phyloP scores from a whole-genome alignment of 2,329 filamentous ascomycete genomes.

The Rhinocladiella similis region DNA sequence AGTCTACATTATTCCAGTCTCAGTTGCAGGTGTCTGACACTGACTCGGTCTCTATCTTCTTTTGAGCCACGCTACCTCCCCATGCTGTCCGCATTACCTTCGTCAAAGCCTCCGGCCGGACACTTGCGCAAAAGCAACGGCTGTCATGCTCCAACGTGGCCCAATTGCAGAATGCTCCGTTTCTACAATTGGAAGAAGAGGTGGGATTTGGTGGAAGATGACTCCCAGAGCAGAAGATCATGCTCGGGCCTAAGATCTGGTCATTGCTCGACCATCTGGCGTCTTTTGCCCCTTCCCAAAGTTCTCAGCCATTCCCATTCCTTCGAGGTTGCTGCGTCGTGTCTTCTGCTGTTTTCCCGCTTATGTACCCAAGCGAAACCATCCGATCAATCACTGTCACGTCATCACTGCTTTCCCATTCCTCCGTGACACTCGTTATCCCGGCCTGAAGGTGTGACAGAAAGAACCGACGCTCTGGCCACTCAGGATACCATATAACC shows the following conservation, averaged over 20 bases:
- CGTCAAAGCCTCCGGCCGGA: conserved; percentile 5
- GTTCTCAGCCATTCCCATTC: conserved; percentile 15
- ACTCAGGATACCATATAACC: background rate
- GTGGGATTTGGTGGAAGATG: conserved; percentile 11
- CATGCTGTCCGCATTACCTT: conserved; percentile 12
- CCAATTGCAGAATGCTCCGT: conserved; percentile 19
- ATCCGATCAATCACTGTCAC: conserved; percentile 22
- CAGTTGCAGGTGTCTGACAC: conserved; percentile 23
- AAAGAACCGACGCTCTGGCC: conserved; percentile 10
- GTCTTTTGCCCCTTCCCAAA: conserved; percentile 6
- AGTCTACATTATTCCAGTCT: conserved; percentile 17
- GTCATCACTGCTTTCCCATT: conserved; percentile 23
- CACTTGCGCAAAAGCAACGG: conserved; percentile 9
- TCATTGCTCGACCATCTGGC: conserved; percentile 13
- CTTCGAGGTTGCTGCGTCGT: conserved; percentile 5
- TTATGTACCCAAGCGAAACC: conserved; percentile 7
- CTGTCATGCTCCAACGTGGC: conserved; percentile 22
- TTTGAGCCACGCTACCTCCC: conserved; percentile 11
- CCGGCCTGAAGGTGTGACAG: conserved; percentile 19
- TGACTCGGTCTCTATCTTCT: conserved; percentile 14
- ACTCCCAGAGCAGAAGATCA: conserved; percentile 7
- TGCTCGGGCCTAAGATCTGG: conserved; percentile 8
- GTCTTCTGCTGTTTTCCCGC: background rate
- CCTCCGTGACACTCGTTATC: conserved; percentile 19
- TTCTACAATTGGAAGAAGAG: conserved; percentile 10